Evolutionary conservation across 1,139 yeast species (phyloP), one percentile per base, ranked within the genome.

Genomic region (Kodamaea ohmeri): DNA sequence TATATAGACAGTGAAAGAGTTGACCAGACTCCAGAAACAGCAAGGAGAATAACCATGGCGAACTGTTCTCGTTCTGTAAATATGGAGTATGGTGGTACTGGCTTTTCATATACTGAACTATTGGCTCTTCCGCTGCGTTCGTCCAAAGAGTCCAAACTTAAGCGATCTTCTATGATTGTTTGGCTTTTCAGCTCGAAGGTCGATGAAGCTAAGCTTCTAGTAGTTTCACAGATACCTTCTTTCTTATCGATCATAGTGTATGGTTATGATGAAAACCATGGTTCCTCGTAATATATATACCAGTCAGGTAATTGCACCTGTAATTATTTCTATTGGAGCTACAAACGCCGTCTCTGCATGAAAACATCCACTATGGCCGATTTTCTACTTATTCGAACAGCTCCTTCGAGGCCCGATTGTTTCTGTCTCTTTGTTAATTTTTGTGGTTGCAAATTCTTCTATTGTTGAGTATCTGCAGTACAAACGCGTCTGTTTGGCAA

Each of bases 1-100:
- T 82, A 85, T 16, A 85, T 82, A 0, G 92, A 80, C 41, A 78
- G 72, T 2, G 86, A 76, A n/a, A 82, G 59, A 0, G 87, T 66
- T 0, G 92, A 82, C 62, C 81, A 77, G 24, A 79, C 53, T 0
- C 82, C 80, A 17, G 50, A 38, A 15, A 48, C 31, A 26, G 63
- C 50, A 12, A 60, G 40, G 13, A 60, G 43, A 1, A 48, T 30
- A 9, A 53, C 57, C 32, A 61, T 47, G 12, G 44, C 19, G 22
- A 49, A 49, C 31, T 56, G 49, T 35, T 61, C 65, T 9, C 29
- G 31, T 1, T 26, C 34, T 5, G 43, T 33, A 20, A 51, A 30
- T n/a, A 49, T 43, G 4, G 55, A 47, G 39, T 51, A 50, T 3
- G 19, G 15, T 7, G 33, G 27, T 17, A 19, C 20, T 13, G 35